Evolutionary conservation across 345 rosid species (phyloP).

Genomic region (Passiflora organensis): DNA sequence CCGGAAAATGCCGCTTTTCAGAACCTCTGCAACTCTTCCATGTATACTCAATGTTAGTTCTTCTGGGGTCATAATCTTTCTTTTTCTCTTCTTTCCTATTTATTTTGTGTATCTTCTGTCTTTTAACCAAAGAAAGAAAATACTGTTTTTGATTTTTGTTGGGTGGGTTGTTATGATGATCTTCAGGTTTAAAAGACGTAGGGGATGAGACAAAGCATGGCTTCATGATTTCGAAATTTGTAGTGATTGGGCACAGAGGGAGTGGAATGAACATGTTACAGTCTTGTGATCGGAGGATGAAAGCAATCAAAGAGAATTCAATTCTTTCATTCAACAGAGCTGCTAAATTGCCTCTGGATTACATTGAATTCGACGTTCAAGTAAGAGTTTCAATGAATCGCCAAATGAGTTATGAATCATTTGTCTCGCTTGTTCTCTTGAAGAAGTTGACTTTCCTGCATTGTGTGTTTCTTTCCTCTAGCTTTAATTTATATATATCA

Average conservation of each 20-base stretch:
- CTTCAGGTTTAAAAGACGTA: background rate
- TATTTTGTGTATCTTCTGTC: background rate
- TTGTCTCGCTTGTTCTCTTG: too few relatives aligned
- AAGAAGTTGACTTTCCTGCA: too few relatives aligned
- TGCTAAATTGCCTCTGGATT: conserved; percentile 16
- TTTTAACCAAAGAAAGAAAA: background rate
- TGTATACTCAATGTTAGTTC: conserved; percentile 23
- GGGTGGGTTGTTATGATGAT: background rate
- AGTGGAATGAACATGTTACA: conserved; percentile 28
- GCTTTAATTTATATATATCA: background rate
- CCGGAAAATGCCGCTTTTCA: conserved; percentile 25
- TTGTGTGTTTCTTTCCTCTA: too few relatives aligned
- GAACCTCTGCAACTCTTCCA: conserved; percentile 16
- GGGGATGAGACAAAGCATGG: background rate
- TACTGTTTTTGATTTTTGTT: background rate
- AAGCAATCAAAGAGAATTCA: conserved; percentile 22
- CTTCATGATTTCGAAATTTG: conserved; percentile 15
- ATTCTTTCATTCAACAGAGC: conserved; percentile 22
- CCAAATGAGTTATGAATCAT: too few relatives aligned
- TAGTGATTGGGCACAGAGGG: conserved; percentile 28
- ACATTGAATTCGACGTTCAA: conserved; percentile 30
- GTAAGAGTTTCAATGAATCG: background rate
- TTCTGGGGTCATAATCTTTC: background rate
- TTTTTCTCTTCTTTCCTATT: background rate
- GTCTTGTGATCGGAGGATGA: conserved; percentile 24